phyloP scores from a whole-genome alignment of 1,284 basidiomycete genomes.

The Jaminaea rosea region DNA sequence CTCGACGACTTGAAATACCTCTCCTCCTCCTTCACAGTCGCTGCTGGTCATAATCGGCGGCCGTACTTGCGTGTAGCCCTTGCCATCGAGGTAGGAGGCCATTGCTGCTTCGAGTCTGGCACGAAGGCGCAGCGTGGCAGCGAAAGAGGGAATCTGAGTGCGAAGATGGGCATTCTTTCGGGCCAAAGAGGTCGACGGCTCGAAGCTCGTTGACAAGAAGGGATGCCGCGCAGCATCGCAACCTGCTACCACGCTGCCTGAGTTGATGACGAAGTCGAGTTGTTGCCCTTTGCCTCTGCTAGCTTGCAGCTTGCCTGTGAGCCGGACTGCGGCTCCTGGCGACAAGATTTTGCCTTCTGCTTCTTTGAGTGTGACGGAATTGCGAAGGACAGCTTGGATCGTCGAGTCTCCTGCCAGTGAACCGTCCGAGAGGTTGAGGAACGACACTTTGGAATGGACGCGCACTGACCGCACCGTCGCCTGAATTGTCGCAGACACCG shows the following conservation, averaged over 20 bases:
- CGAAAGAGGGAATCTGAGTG: constrained; percentile 15
- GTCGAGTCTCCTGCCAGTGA: constrained; percentile 21
- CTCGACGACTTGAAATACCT: constrained; percentile 70
- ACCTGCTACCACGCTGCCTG: constrained; percentile 10
- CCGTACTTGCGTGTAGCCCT: constrained; percentile 70
- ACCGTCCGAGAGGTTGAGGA: constrained; percentile 38
- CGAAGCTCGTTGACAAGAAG: neutral
- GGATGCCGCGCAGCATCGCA: constrained; percentile 14
- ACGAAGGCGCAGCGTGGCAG: constrained; percentile 18
- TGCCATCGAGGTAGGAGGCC: constrained; percentile 21
- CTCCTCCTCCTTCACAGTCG: constrained; percentile 96
- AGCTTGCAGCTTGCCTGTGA: constrained; percentile 18
- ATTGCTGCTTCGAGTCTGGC: constrained; percentile 21
- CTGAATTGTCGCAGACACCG: no score
- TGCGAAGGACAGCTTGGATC: constrained; percentile 32
- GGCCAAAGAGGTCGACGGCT: no score
- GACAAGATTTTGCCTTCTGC: constrained; percentile 9
- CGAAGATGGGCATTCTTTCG: constrained; percentile 30
- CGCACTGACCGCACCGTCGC: constrained; percentile 1
- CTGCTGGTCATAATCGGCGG: constrained; percentile 80
- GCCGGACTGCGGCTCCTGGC: constrained; percentile 25
- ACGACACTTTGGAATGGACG: constrained; percentile 16
- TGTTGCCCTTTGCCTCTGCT: constrained; percentile 20
- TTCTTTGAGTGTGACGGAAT: neutral
- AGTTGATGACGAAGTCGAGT: constrained; percentile 24